Evolutionary conservation across 1,139 yeast genomes (phyloP).

Genomic region (Starmera stellimalicola): DNA sequence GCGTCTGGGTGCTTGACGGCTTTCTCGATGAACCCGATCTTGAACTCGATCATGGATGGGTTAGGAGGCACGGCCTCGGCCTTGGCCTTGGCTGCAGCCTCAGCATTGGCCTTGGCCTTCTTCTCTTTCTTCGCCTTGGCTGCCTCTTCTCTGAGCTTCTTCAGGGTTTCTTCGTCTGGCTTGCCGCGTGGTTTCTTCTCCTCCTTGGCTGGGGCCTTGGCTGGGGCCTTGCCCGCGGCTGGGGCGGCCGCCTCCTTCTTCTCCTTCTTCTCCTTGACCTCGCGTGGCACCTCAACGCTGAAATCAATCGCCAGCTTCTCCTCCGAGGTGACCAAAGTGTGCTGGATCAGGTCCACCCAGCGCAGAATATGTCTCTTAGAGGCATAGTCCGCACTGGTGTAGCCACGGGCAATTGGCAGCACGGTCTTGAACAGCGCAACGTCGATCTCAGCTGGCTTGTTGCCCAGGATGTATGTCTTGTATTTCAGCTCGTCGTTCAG

Average conservation of each 20-base stretch:
- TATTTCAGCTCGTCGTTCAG: conserved; percentile 65
- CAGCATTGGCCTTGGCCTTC: conserved; percentile 58
- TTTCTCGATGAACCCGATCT: conserved; percentile 95
- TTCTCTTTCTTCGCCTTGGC: conserved; percentile 69
- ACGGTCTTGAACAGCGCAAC: conserved; percentile 57
- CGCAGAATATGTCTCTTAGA: conserved; percentile 80
- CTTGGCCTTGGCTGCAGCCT: conserved; percentile 40
- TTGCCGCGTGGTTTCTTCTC: conserved; percentile 28
- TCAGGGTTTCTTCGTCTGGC: conserved; percentile 57
- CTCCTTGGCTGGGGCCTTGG: conserved; percentile 23
- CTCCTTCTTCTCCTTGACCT: conserved; percentile 53
- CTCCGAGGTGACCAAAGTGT: conserved; percentile 45
- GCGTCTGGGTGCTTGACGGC: conserved; percentile 98
- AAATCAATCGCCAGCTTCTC: conserved; percentile 47
- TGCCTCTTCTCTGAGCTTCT: conserved; percentile 55
- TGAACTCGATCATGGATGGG: conserved; percentile 82
- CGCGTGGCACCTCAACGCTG: conserved; percentile 60
- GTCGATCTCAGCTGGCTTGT: conserved; percentile 58
- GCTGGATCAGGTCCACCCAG: conserved; percentile 86
- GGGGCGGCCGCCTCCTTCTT: conserved; percentile 27
- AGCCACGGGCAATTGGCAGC: conserved; percentile 46
- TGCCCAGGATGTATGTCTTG: conserved; percentile 63
- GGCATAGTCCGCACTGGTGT: conserved; percentile 35
- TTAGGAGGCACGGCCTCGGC: conserved; percentile 52
- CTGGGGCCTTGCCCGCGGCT: conserved; percentile 17